Evolutionary conservation across 768 basidiomycete species (phyloP).

Genomic region (Pholiota conissans): DNA sequence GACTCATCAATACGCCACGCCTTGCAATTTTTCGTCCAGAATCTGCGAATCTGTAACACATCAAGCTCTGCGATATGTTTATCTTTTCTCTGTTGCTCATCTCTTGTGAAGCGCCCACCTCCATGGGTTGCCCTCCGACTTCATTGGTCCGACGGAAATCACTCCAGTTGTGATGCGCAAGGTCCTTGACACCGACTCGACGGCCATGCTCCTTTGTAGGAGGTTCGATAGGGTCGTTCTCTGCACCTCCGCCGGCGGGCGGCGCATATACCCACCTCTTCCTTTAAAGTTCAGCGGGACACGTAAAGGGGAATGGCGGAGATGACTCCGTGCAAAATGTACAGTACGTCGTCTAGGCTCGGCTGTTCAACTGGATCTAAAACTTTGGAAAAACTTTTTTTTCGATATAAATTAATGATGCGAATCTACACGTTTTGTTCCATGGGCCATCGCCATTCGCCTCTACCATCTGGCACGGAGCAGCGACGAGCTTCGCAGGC

Average conservation of each 20-base stretch:
- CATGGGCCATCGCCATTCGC: not conserved
- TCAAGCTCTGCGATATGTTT: too few species aligned
- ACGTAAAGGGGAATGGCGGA: not conserved
- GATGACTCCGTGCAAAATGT: not conserved
- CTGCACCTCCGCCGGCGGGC: not conserved
- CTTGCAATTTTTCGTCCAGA: not conserved
- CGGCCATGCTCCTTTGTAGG: too few species aligned
- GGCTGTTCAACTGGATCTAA: not conserved
- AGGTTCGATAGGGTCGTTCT: not conserved
- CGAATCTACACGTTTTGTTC: not conserved
- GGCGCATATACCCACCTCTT: not conserved
- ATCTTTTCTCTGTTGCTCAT: too few species aligned
- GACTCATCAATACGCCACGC: not conserved
- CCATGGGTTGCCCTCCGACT: too few species aligned
- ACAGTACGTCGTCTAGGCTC: not conserved
- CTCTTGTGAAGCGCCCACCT: not conserved
- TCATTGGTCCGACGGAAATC: too few species aligned
- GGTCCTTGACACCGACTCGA: too few species aligned
- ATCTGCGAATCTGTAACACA: not conserved
- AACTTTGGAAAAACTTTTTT: not conserved
- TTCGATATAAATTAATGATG: not conserved
- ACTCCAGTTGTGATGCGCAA: too few species aligned
- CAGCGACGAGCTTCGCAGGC: not conserved
- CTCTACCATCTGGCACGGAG: conserved; percentile 4
- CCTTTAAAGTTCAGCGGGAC: not conserved